Evolutionary conservation across 2,329 filamentous ascomycete species (phyloP), one percentile per base, ranked within the genome.

Genomic region (Neonectria coccinea): DNA sequence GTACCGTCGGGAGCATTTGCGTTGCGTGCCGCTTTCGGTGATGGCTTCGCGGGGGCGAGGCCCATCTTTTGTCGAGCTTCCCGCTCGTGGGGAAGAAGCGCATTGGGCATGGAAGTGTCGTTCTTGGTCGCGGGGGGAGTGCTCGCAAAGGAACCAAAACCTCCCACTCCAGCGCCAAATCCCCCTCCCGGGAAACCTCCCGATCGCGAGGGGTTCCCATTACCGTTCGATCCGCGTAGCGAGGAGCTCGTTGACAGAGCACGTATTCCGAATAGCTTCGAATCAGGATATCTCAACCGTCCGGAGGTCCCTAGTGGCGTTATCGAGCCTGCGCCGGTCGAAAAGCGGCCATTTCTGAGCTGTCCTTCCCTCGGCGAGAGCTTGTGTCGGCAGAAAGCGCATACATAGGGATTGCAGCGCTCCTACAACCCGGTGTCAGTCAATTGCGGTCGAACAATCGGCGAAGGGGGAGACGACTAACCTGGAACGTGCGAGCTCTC

Each of bases 401-500:
- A 83, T 55, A 82, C 74, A 71, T 81, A 82, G 54, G 76, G 74
- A 73, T 77, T 76, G 69, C 74, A 72, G 65, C 74, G 78, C 70
- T 77, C 75, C 80, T 82, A 56, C 20, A 60, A 7, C 44, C 56
- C 36, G 50, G 47, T 56, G 58, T 67, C 11, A 56, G 48, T 68
- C 41, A 52, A 52, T 59, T 58, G 41, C 10, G 31, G 36, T n/a
- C 7, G 14, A 36, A 16, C 9, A 5, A 22, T 33, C 42, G 29
- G 5, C n/a, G 5, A 39, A 33, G 27, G 11, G 41, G 18, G 14
- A 41, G 47, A 47, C 29, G 62, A 63, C 75, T 64, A 67, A 82
- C 82, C 78, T 79, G 78, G 72, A 77, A 79, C 71, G 76, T 65
- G 67, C 78, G 78, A 69, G 78, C 77, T 76, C 80, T 81, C 65